Percentiles rank a stretch among this genome's conserved stretches.
Conservation (phyloP, 2,329 filamentous ascomycete genomes). For the Aspergillus costaricaensis region DNA sequence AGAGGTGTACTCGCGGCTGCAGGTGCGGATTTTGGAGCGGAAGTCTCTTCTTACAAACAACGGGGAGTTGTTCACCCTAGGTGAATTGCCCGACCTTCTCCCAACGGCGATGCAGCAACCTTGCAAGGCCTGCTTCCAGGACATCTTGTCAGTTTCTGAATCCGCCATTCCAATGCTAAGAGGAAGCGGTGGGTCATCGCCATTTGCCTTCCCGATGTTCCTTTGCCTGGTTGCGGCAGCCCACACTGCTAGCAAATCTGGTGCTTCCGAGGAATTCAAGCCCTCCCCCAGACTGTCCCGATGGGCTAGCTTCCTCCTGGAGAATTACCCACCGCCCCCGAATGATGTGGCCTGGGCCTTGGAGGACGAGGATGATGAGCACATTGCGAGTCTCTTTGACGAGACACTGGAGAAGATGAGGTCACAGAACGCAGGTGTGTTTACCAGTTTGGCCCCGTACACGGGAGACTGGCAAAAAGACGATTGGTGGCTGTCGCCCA, state of each 20-base stretch:
- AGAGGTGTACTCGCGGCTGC: conserved; percentile 31
- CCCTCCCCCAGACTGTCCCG: conserved; percentile 36
- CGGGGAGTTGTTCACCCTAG: conserved; percentile 40
- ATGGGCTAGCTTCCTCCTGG: conserved; percentile 41
- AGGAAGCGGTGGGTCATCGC: conserved; percentile 24
- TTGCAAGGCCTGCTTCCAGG: conserved; percentile 27
- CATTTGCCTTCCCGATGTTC: conserved; percentile 35
- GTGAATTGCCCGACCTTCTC: conserved; percentile 34
- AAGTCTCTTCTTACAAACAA: conserved; percentile 35
- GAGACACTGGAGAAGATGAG: conserved; percentile 25
- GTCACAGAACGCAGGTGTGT: conserved; percentile 11
- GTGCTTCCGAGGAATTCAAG: conserved; percentile 14
- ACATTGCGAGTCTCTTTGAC: conserved; percentile 24
- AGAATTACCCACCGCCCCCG: conserved; percentile 35
- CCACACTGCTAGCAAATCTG: conserved; percentile 15
- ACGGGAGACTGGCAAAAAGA: conserved; percentile 25
- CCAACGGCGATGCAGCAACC: conserved; percentile 29
- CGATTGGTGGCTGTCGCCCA: conserved; percentile 40
- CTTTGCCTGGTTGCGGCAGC: conserved; percentile 36
- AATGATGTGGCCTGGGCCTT: conserved; percentile 34
- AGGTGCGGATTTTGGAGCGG: conserved; percentile 35
- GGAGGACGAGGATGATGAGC: conserved; percentile 32
- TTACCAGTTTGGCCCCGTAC: conserved; percentile 19
- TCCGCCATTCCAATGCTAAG: conserved; percentile 21
- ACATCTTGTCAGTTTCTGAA: conserved; percentile 23